Evolutionary conservation across 1,284 basidiomycete species (phyloP).

Genomic region (Papiliotrema nemorosa): DNA sequence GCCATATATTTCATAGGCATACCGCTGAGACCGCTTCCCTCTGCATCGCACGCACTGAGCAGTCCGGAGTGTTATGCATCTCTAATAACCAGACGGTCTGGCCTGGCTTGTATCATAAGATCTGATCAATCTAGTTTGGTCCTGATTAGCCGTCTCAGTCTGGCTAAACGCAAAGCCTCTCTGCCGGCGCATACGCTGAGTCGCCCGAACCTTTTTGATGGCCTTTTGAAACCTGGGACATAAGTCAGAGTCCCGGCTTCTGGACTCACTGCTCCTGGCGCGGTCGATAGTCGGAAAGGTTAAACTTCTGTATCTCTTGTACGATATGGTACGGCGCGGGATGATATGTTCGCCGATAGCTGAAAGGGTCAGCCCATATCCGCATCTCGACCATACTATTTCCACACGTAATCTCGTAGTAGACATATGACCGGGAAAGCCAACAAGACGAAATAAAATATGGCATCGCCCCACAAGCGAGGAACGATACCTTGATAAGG

Average conservation of each 20-base stretch:
- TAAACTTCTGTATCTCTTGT: conserved; percentile 94
- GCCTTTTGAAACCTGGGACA: conserved; percentile 80
- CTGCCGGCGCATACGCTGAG: conserved; percentile 88
- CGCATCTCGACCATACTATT: conserved; percentile 65
- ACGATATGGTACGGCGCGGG: conserved; percentile 95
- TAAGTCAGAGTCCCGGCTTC: background rate
- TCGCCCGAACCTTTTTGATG: conserved; percentile 95
- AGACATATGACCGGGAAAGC: conserved; percentile 86
- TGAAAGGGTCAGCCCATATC: conserved; percentile 36
- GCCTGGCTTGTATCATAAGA: conserved; percentile 75
- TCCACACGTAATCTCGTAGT: conserved; percentile 89
- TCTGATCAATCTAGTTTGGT: conserved; percentile 79
- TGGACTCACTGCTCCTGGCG: conserved; percentile 85
- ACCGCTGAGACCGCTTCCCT: too few relatives aligned
- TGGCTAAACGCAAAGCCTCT: conserved; percentile 96
- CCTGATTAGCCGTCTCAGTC: conserved; percentile 78
- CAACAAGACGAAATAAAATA: conserved; percentile 87
- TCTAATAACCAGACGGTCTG: conserved; percentile 45
- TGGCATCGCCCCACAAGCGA: conserved; percentile 75
- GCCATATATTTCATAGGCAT: too few relatives aligned
- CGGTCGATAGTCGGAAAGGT: conserved; percentile 94
- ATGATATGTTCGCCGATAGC: conserved; percentile 83
- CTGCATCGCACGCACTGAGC: too few relatives aligned
- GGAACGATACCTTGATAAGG: conserved; percentile 85
- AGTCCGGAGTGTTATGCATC: background rate